These are phyloP conservation scores for Verticillium nonalfalfae DNA, from an alignment of 2,329 filamentous ascomycete genomes.

Conservation along the genomic window DNA sequence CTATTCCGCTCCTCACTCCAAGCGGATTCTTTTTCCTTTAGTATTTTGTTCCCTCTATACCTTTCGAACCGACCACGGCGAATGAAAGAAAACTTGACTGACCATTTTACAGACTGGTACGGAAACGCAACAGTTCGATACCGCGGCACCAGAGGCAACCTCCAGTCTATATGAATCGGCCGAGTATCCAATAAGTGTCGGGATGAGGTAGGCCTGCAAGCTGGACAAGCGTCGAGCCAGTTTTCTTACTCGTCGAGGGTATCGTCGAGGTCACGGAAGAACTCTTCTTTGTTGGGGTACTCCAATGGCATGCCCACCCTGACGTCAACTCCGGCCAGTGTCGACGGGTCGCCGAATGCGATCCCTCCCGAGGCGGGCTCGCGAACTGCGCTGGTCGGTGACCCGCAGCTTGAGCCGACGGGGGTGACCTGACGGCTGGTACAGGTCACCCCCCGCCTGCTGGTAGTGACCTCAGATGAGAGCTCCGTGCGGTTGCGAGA, in stretches of 20 bases:
- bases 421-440: background rate
- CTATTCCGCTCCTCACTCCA: background rate
- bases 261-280: background rate
- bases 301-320: background rate
- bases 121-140: background rate
- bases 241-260: background rate
- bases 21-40: background rate
- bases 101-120: background rate
- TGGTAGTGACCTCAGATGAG: too few species aligned
- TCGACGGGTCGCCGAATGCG: background rate
- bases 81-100: background rate
- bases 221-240: background rate
- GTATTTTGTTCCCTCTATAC: too few species aligned
- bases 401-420: background rate
- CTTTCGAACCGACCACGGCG: too few species aligned
- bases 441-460: too few species aligned
- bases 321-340: background rate
- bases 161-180: background rate
- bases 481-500: background rate
- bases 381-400: background rate
- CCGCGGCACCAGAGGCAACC: too few species aligned
- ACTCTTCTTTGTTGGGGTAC: background rate
- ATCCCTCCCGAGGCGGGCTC: background rate
- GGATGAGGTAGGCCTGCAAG: background rate
- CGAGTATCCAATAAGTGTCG: background rate